A percentile compares a stretch with the other conserved stretches of the same genome.
Evolutionary conservation across 768 basidiomycete genomes (phyloP).

Genomic region (Trametes punicea): DNA sequence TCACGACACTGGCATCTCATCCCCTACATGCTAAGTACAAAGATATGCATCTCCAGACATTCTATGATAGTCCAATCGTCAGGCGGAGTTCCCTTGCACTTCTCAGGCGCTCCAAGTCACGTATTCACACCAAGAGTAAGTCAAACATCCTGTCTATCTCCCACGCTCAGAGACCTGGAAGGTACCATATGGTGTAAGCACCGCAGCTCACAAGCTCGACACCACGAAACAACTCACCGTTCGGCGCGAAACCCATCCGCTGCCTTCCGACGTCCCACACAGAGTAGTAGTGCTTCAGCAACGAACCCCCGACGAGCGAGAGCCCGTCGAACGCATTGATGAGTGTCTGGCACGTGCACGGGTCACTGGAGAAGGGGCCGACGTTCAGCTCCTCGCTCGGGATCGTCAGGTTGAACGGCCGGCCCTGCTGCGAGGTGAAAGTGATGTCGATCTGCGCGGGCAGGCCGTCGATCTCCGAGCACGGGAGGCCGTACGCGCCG

Average conservation of each 20-base stretch:
- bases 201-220: background rate
- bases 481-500: conserved; percentile 50
- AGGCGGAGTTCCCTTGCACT: too few relatives aligned
- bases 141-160: too few relatives aligned
- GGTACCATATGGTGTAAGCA: background rate
- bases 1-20: too few relatives aligned
- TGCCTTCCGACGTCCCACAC: conserved; percentile 52
- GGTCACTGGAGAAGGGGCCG: conserved; percentile 51
- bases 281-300: conserved; percentile 59
- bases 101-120: too few relatives aligned
- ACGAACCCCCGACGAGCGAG: conserved; percentile 48
- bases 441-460: conserved; percentile 50
- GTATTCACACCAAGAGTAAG: too few relatives aligned
- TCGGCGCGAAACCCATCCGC: conserved; percentile 52
- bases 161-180: too few relatives aligned
- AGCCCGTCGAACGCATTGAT: conserved; percentile 57
- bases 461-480: conserved; percentile 42
- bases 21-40: too few relatives aligned
- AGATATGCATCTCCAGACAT: too few relatives aligned
- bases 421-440: conserved; percentile 49
- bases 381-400: conserved; percentile 56
- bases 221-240: conserved; percentile 23
- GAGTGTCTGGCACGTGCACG: conserved; percentile 51
- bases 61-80: too few relatives aligned
- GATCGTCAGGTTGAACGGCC: conserved; percentile 53